Evolutionary conservation across 2,329 filamentous ascomycete species (phyloP), one percentile per base, ranked within the genome.

Genomic region (Ophiostoma sp.): DNA sequence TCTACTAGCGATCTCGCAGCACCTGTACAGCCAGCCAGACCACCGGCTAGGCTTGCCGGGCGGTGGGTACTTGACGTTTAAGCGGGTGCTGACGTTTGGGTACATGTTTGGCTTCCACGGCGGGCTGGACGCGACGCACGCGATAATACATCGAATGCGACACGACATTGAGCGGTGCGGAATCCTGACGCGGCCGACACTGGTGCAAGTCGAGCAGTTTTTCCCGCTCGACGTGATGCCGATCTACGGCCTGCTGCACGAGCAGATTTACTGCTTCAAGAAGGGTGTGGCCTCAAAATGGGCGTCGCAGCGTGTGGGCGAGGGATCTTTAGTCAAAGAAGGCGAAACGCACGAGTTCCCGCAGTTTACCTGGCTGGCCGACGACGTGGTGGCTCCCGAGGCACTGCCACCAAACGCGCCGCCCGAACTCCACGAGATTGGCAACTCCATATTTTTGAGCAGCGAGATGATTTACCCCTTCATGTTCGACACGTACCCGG

Each of bases 401-500:
- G 76, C 76, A 9, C 80, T 80, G 0, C 80, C 84, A 6, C 79
- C 83, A 2, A 6, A 33, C 50, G 6, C 17, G 31, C 31, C 17
- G 31, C 31, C 36, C 3, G 57, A 50, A 28, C 33, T 1, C 17
- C 12, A 33, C 12, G 25, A 70, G 28, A 68, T 61, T 52, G 64
- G 45, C 9, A 19, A 28, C 50, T 59, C 48, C 4, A 22, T 50
- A 28, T 92, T 88, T 81, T 97, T 98, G 83, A 94, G 93, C 0
- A 94, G 95, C 74, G 95, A 98, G 83, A 98, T 97, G 94, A 88
- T 97, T 69, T 97, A 90, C 80, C 91, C 92, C 0, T 92, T 93
- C 81, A 92, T 95, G 86, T 95, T 97, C 77, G 89, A 94, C 50
- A 91, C 91, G 19, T 95, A 93, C 78, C 85, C 89, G 0, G 94